Percentiles rank a stretch among this genome's conserved stretches.
phyloP scores from a whole-genome alignment of 2,329 filamentous ascomycete species.

The Trichocomaceae sp. region DNA sequence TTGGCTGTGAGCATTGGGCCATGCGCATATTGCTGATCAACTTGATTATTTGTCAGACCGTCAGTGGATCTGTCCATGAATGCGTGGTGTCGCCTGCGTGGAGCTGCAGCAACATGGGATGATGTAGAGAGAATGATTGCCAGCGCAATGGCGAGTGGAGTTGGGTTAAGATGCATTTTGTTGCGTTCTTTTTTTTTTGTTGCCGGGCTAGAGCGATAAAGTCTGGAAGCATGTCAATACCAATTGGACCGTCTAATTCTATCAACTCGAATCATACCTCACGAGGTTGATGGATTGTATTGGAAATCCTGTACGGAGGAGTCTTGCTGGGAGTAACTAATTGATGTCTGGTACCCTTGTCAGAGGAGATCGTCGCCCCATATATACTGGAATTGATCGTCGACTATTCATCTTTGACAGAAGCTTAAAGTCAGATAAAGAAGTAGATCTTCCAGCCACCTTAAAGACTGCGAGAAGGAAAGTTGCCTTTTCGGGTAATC shows the following conservation, averaged over 20 bases:
- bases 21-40: background rate
- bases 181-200: background rate
- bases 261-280: background rate
- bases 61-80: background rate
- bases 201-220: background rate
- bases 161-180: constrained; percentile 10
- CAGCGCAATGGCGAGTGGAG: constrained; percentile 7
- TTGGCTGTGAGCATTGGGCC: background rate
- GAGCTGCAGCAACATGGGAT: constrained; percentile 4
- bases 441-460: constrained; percentile 1
- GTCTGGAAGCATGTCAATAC: background rate
- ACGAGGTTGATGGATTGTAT: background rate
- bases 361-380: constrained; percentile 2
- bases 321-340: background rate
- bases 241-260: background rate
- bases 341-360: background rate
- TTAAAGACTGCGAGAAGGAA: background rate
- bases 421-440: background rate
- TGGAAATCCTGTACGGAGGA: background rate
- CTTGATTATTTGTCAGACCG: background rate
- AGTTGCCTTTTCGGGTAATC: constrained; percentile 10
- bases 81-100: background rate
- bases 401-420: background rate
- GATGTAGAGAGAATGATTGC: constrained; percentile 12
- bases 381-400: constrained; percentile 13